phyloP scores from a whole-genome alignment of 371 early-diverging fungal genomes.

The Coemansia linderi region DNA sequence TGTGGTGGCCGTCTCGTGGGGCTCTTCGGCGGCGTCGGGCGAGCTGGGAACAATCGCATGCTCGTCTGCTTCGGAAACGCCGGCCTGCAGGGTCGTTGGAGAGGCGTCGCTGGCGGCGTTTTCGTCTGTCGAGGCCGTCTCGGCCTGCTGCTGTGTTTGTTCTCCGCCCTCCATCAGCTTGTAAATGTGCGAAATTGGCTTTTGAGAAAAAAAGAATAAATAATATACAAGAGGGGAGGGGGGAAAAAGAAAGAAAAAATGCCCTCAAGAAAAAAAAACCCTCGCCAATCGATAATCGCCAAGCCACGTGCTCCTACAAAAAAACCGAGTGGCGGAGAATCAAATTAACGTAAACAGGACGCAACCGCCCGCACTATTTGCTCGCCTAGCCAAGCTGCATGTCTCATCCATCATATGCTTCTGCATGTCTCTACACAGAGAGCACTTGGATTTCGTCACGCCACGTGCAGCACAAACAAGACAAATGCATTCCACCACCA shows the following conservation, averaged over 20 bases:
- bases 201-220: neutral
- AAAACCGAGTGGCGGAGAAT: constrained; percentile 1
- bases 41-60: constrained; percentile 2
- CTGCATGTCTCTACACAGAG: constrained; percentile 1
- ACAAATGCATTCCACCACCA: neutral
- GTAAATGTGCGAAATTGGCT: neutral
- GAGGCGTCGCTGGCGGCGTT: neutral
- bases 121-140: neutral
- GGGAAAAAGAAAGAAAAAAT: too few species aligned
- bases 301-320: neutral
- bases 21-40: neutral
- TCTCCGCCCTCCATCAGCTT: neutral
- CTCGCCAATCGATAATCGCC: neutral
- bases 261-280: neutral
- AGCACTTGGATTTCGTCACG: neutral
- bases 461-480: neutral
- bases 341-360: neutral
- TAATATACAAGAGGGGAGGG: neutral
- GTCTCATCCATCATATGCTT: constrained; percentile 2
- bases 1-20: neutral
- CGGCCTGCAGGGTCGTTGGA: neutral
- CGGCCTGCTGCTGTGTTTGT: neutral
- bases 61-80: constrained; percentile 2
- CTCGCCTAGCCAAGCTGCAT: neutral
- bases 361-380: neutral